These are phyloP conservation scores for Pleurotus giganteus DNA, from an alignment of 768 basidiomycete species.

Conservation along the genomic window DNA sequence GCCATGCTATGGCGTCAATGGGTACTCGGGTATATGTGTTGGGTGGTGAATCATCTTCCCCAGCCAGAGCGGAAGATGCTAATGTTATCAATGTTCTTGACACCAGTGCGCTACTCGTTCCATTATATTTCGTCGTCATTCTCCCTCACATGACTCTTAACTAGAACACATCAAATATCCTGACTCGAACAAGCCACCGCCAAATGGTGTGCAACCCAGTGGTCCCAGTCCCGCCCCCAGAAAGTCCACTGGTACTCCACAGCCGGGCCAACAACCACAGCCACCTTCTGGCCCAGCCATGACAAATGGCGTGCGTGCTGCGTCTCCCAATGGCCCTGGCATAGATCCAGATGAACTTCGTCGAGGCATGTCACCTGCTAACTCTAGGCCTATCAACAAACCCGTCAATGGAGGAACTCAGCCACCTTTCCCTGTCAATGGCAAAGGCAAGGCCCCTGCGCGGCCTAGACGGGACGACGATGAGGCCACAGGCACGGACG, in stretches of 20 bases:
- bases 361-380: conserved; percentile 65
- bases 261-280: conserved; percentile 20
- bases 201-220: not conserved
- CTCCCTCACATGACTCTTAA: conserved; percentile 5
- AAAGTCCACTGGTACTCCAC: conserved; percentile 29
- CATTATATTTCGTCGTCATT: conserved; percentile 1
- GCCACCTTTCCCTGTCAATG: conserved; percentile 32
- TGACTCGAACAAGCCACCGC: conserved; percentile 40
- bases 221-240: conserved; percentile 9
- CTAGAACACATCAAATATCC: conserved; percentile 84
- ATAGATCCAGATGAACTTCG: conserved; percentile 57
- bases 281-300: conserved; percentile 21
- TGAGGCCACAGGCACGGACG: conserved; percentile 43
- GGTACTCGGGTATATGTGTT: conserved; percentile 89
- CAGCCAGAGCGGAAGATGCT: conserved; percentile 74
- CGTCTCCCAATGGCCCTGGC: conserved; percentile 55
- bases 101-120: conserved; percentile 65
- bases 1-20: conserved; percentile 97
- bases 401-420: conserved; percentile 42
- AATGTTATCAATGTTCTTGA: conserved; percentile 87
- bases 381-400: conserved; percentile 36
- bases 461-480: conserved; percentile 50
- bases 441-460: conserved; percentile 50
- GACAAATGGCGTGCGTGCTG: conserved; percentile 49
- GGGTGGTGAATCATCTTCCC: conserved; percentile 87